Evolutionary conservation across 2,329 filamentous ascomycete species (phyloP).

Genomic region (Trichoderma brevicompactum): DNA sequence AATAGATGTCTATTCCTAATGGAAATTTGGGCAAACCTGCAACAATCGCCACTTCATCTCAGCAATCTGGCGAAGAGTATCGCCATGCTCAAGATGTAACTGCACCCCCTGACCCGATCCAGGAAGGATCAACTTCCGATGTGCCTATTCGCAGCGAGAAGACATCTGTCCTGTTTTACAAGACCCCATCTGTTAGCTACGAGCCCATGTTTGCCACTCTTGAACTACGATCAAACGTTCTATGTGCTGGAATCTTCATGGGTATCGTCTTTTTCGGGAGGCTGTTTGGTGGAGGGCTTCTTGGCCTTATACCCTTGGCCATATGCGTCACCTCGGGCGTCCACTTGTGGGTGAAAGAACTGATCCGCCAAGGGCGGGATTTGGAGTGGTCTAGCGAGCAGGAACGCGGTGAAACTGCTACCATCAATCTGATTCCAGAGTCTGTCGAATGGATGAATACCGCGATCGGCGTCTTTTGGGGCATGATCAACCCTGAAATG

Average conservation of each 20-base stretch:
- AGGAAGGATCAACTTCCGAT: slow-evolving; percentile 82
- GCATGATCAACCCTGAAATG: slow-evolving; percentile 93
- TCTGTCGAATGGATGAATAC: slow-evolving; percentile 97
- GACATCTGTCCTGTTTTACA: slow-evolving; percentile 95
- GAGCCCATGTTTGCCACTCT: slow-evolving; percentile 82
- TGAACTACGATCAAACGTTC: slow-evolving; percentile 72
- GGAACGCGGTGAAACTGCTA: slow-evolving; percentile 81
- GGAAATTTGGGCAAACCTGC: slow-evolving; percentile 80
- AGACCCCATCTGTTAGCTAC: slow-evolving; percentile 86
- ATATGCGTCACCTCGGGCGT: slow-evolving; percentile 75
- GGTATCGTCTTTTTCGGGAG: slow-evolving; percentile 78
- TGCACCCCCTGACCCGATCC: slow-evolving; percentile 85
- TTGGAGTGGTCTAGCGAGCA: slow-evolving; percentile 89
- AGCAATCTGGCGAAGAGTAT: slow-evolving; percentile 79
- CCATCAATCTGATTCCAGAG: slow-evolving; percentile 86
- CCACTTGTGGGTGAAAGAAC: slow-evolving; percentile 87
- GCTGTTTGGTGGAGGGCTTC: slow-evolving; percentile 76
- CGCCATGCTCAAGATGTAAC: slow-evolving; percentile 85
- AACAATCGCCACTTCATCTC: slow-evolving; percentile 70
- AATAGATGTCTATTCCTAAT: slow-evolving; percentile 81
- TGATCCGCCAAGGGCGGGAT: slow-evolving; percentile 79
- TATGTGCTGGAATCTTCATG: slow-evolving; percentile 72
- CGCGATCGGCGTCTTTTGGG: slow-evolving; percentile 82
- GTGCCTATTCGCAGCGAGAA: slow-evolving; percentile 96
- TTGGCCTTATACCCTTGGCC: slow-evolving; percentile 75